phyloP scores from a whole-genome alignment of 2,329 filamentous ascomycete genomes.

The Cordyceps cicadae region DNA sequence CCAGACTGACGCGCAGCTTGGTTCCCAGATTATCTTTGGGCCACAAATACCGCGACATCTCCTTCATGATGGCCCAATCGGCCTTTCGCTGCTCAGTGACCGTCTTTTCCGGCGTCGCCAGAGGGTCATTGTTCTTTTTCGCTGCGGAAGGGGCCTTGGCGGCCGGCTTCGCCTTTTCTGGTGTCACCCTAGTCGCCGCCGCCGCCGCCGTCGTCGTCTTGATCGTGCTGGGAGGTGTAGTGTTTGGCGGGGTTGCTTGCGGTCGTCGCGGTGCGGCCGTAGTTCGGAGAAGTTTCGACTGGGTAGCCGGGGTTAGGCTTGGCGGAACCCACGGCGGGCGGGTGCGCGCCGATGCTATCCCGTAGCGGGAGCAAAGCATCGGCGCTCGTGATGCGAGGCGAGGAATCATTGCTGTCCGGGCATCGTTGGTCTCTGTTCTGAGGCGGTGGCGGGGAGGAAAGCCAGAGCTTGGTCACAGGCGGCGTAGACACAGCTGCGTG shows the following conservation, averaged over 20 bases:
- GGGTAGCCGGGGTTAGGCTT: slow-evolving; percentile 18
- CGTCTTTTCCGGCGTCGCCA: slow-evolving; percentile 34
- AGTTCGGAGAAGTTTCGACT: slow-evolving; percentile 26
- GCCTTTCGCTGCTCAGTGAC: slow-evolving; percentile 88
- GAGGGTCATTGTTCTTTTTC: slow-evolving; percentile 23
- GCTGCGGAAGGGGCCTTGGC: slow-evolving; percentile 15
- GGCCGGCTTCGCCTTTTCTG: not conserved
- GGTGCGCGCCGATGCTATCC: slow-evolving; percentile 18
- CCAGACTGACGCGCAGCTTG: slow-evolving; percentile 74
- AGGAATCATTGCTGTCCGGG: slow-evolving; percentile 25
- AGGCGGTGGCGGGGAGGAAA: not conserved
- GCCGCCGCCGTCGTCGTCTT: not conserved
- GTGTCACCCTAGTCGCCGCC: not conserved
- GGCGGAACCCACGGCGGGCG: slow-evolving; percentile 24
- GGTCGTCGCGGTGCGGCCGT: slow-evolving; percentile 23
- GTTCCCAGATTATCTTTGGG: slow-evolving; percentile 70
- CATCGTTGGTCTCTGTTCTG: not conserved
- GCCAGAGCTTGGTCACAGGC: not conserved
- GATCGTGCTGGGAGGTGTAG: slow-evolving; percentile 13
- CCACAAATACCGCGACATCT: slow-evolving; percentile 96
- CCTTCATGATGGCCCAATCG: slow-evolving; percentile 97
- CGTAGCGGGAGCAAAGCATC: slow-evolving; percentile 24
- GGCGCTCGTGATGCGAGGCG: slow-evolving; percentile 27
- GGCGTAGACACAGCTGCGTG: not conserved
- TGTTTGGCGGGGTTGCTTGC: slow-evolving; percentile 15